Evolutionary conservation across 768 basidiomycete genomes (phyloP).

Genomic region (Lactarius deliciosus): DNA sequence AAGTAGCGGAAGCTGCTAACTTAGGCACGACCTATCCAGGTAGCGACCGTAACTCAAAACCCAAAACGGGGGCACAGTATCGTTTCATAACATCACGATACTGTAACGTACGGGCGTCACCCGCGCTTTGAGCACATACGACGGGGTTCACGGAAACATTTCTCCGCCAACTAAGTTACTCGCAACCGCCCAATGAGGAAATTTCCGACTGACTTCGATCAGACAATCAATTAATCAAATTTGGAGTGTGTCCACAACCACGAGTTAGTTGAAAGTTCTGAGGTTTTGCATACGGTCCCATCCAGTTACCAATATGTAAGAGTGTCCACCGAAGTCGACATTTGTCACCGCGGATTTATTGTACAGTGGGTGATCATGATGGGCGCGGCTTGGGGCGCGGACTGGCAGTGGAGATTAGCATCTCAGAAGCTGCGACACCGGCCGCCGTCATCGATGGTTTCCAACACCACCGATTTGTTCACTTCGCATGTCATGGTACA

Average conservation of each 20-base stretch:
- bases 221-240: neutral
- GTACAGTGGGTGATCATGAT: neutral
- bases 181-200: too few species aligned
- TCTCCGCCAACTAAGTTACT: neutral
- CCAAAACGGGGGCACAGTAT: neutral
- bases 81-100: conserved; percentile 1
- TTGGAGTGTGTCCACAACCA: neutral
- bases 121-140: neutral
- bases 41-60: neutral
- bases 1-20: neutral
- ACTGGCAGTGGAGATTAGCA: neutral
- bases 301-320: neutral
- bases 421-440: neutral
- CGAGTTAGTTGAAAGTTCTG: too few species aligned
- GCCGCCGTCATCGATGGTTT: neutral
- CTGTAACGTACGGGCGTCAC: neutral
- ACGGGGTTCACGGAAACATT: neutral
- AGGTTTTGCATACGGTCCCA: neutral
- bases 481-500: neutral
- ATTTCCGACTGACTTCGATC: neutral
- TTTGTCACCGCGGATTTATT: neutral
- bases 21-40: neutral
- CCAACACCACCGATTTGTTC: neutral
- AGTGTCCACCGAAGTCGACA: neutral
- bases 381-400: neutral